Base-by-base conservation (phyloP, 1,284 basidiomycete species). In the Marasmius tenuissimus region DNA sequence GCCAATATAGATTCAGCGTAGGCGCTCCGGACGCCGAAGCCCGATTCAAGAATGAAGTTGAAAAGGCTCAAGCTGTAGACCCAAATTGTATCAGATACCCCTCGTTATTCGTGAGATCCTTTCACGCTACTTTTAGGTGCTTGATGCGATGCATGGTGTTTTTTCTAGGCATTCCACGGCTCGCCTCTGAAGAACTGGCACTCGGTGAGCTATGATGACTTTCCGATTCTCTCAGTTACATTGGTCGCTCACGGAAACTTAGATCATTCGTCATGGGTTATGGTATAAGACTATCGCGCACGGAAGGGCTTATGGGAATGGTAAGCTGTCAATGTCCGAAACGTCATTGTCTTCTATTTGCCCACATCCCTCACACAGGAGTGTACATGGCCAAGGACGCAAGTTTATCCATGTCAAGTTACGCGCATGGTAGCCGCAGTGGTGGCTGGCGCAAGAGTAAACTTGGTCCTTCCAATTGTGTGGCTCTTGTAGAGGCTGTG, bases 211-310 rank as follows among this genome's bases (percentile, higher is more conserved):
- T n/a, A 33, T 4, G 27, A n/a, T 53, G 55, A 5, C 7, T 0
- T 58, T 53, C 10, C 18, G 48, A 40, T 6, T 37, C 53, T 38
- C 45, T 56, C 8, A 9, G 39, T 16, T 4, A 20, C 9, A 60
- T 35, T 61, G 16, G 60, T 39, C 33, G 6, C 16, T 33, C 10
- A 35, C 22, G 3, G 14, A n/a, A 20, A 18, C 37, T 2, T 47
- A 87, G 85, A 88, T 89, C 61, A 83, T 89, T 60, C 79, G 86
- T 7, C 83, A 89, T 68, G 86, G 86, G 2, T 72, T 88, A 7
- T 87, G 86, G 84, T 84, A 75, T 70, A 85, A 81, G 69, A 69
- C 67, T 0, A 62, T 84, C 22, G 70, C 76, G 8, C 66, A 89
- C 68, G 86, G 87, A 8, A 73, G 86, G 54, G 79, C 83, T 1